phyloP scores from a whole-genome alignment of 163 green algal genomes.

The Trebouxia gelatinosa region DNA sequence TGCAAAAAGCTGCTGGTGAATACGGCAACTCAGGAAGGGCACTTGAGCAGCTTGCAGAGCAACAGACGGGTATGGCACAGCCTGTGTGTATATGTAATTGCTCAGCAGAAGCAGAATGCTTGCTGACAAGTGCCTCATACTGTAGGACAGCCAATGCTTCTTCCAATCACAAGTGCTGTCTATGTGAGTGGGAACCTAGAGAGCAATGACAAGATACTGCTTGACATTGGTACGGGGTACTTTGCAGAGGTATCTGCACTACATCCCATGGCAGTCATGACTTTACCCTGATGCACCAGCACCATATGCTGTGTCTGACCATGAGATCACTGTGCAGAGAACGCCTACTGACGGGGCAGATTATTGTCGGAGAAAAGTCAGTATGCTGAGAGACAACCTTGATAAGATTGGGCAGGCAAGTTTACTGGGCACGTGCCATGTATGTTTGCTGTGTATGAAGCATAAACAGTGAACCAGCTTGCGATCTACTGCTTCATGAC shows the following conservation, averaged over 20 bases:
- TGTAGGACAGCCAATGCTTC: slow-evolving; percentile 76
- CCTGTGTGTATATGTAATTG: not conserved
- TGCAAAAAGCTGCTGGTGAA: slow-evolving; percentile 58
- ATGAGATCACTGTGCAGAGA: slow-evolving; percentile 31
- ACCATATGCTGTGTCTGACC: not conserved
- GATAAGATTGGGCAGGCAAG: slow-evolving; percentile 46
- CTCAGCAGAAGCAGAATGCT: not conserved
- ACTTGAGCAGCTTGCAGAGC: slow-evolving; percentile 50
- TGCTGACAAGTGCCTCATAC: not conserved
- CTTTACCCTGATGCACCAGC: not conserved
- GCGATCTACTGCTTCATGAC: too few relatives aligned
- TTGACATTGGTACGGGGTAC: slow-evolving; percentile 92
- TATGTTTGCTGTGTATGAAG: not conserved
- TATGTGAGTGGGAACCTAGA: slow-evolving; percentile 82
- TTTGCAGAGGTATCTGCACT: slow-evolving; percentile 44
- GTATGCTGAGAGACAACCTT: slow-evolving; percentile 63
- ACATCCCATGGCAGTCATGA: not conserved
- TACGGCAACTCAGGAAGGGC: slow-evolving; percentile 53
- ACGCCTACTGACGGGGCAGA: slow-evolving; percentile 54
- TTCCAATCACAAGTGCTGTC: slow-evolving; percentile 84
- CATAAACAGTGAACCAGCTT: too few relatives aligned
- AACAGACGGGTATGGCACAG: slow-evolving; percentile 49
- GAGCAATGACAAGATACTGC: slow-evolving; percentile 75
- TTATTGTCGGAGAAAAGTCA: slow-evolving; percentile 74
- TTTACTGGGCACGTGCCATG: not conserved